Percentiles rank a stretch among this genome's conserved stretches.
These are phyloP conservation scores for Primulina tabacum DNA, from an alignment of 257 asterid species.

Conservation along the genomic window DNA sequence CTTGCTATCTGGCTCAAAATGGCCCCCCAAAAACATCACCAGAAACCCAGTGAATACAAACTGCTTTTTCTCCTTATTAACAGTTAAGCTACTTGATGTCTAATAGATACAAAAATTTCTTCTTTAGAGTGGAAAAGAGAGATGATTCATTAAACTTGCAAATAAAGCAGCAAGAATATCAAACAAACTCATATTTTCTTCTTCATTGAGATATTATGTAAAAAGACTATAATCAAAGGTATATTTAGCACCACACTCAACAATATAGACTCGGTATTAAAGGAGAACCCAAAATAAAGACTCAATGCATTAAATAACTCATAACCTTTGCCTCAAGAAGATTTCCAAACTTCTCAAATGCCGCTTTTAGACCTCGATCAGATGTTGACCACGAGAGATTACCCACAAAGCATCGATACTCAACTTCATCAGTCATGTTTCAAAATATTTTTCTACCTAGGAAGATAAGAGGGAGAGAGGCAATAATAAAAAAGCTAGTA, in stretches of 20 bases:
- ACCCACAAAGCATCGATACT: conserved; percentile 62
- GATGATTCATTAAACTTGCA: not conserved
- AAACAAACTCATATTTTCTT: too few species aligned
- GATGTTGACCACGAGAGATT: conserved; percentile 56
- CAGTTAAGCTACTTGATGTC: not conserved
- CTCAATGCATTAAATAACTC: not conserved
- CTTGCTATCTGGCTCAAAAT: not conserved
- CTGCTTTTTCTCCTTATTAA: not conserved
- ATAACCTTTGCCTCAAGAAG: conserved; percentile 55
- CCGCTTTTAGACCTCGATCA: conserved; percentile 54
- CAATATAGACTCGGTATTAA: not conserved
- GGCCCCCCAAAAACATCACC: not conserved
- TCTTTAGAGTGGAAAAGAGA: not conserved
- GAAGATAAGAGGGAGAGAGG: too few species aligned
- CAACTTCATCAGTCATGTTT: conserved; percentile 48
- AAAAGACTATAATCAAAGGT: not conserved
- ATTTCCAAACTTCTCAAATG: conserved; percentile 62
- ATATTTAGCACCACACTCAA: conserved; percentile 2
- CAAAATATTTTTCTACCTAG: not conserved
- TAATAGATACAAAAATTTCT: not conserved
- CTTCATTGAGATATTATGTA: not conserved
- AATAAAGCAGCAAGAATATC: not conserved
- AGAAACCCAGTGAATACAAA: not conserved
- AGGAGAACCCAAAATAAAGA: not conserved
- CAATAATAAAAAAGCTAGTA: too few species aligned